Base-by-base conservation (phyloP, 2,329 filamentous ascomycete species). In the Fusarium graminum region DNA sequence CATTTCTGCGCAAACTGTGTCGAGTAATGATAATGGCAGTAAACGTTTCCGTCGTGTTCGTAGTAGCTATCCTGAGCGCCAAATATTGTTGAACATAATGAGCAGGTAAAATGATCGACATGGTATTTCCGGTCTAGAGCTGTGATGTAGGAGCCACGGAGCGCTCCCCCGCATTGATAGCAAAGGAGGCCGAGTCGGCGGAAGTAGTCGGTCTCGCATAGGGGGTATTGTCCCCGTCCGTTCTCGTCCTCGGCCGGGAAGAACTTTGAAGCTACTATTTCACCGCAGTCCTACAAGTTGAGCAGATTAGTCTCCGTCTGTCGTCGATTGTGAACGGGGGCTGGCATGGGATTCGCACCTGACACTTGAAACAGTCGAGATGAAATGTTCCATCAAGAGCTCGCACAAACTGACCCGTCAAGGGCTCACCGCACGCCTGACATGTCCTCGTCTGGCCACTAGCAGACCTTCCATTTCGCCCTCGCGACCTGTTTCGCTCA, bases 151-250 rank as follows among this genome's bases (percentile, higher is more conserved):
- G 95, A 98, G 44, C 95, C 95, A 64, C 95, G 91, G 19, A 99
- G 86, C 45, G 95, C 95, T 59, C 93, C 93, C 68, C 93, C 93
- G 77, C 95, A 99, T 65, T 95, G 90, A 78, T 92, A 92, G 78
- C 95, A 99, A 41, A 99, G 85, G 42, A 99, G 85, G 65, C 94
- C 93, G 17, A 99, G 87, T 60, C 95, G 88, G 72, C 93, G 88
- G 79, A 99, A 99, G 79, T 99, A 99, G 79, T 99, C 95, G 25
- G 91, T 98, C 80, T 99, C 95, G 83, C 95, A 99, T 6, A 99
- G 87, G 10, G 95, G 95, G 76, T 97, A 98, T 77, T 97, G 95
- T 19, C 86, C 90, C 56, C 88, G 86, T 39, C 92, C 93, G 70
- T 93, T 88, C 72, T 96, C 93, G 71, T 97, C 92, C 69, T 97